Conservation (phyloP, 2,329 filamentous ascomycete species). For the Cercospora beticola region DNA sequence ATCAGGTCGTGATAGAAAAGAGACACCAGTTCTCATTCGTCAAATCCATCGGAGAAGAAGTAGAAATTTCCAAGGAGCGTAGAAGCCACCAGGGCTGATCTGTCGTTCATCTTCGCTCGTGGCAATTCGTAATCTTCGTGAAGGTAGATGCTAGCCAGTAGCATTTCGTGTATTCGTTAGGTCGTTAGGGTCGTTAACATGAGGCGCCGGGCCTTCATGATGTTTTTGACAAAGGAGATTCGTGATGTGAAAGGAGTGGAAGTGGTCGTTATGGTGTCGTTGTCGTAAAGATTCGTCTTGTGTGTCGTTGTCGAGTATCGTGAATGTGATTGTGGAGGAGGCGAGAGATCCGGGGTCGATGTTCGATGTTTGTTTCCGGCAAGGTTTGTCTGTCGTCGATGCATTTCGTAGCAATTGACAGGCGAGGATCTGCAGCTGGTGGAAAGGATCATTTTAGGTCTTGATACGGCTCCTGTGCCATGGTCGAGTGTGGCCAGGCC, state of each 20-base stretch:
- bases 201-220: background rate
- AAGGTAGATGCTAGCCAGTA: background rate
- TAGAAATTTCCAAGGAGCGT: background rate
- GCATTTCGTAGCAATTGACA: background rate
- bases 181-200: background rate
- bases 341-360: background rate
- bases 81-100: background rate
- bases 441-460: background rate
- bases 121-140: background rate
- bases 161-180: background rate
- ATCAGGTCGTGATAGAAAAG: background rate
- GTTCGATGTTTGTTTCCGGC: background rate
- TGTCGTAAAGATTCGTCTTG: background rate
- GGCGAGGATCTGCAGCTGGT: background rate
- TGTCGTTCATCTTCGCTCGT: background rate
- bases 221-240: background rate
- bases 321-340: background rate
- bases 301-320: background rate
- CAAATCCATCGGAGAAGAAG: background rate
- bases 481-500: background rate
- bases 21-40: background rate
- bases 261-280: background rate
- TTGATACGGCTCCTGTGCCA: background rate
- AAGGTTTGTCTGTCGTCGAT: background rate
- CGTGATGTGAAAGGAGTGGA: background rate